Base-by-base conservation (phyloP, 352 stramenopile genomes). In the Globisporangium canariense region DNA sequence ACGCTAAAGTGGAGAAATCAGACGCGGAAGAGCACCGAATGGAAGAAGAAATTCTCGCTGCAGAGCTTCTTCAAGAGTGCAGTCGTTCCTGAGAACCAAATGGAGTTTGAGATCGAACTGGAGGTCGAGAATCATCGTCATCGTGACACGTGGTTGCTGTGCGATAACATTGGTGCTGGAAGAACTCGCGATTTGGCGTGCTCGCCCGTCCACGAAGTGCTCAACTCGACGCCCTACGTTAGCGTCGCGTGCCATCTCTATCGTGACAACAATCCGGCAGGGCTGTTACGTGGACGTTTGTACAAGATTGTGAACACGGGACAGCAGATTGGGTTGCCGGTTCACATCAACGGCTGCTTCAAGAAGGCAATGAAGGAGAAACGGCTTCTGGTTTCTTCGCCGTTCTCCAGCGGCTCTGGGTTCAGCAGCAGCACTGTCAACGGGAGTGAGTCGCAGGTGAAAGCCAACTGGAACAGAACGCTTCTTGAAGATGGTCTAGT, bases 331-430 rank as follows among this genome's bases (percentile, higher is more conserved):
- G 82, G 81, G 0, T 59, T 93, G 25, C 85, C 82, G 1, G 58
- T 93, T 28, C 85, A 93, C 38, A 75, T 93, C 47, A 90, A 90
- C 66, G 85, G 80, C 1, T 89, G 79, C 45, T 93, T 93, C 62
- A 92, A 90, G 61, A 90, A 80, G 28, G 60, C 76, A 14, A 66
- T 81, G 16, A 79, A 74, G 49, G 73, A 88, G 52, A 88, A 74
- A 28, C 45, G 74, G 6, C 59, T 88, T 20, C 49, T 70, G 2
- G 56, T 88, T 16, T 67, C 40, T 34, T 54, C 53, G 4, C 46
- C 64, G 53, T 18, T 25, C 49, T 59, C 47, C 18, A 68, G 32
- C 30, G 63, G 63, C 53, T 53, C 18, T 9, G 58, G 58, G 38
- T 57, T 54, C 58, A 64, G 43, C 62, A 64, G 61, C 38, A 54